phyloP scores from a whole-genome alignment of 2,329 filamentous ascomycete genomes.

The Sporothrix humicola region DNA sequence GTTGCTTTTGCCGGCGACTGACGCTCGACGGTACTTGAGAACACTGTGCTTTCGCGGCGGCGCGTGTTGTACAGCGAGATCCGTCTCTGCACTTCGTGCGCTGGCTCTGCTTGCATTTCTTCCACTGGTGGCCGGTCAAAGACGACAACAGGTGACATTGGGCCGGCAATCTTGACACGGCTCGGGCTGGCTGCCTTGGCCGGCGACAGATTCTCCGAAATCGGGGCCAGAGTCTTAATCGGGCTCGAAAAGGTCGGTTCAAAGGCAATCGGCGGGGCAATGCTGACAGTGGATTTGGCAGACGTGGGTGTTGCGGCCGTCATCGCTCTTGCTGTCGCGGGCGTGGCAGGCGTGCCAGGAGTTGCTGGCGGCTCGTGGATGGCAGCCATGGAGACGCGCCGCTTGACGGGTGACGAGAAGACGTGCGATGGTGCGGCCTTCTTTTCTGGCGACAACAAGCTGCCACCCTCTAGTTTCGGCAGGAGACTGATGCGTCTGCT shows the following conservation, averaged over 20 bases:
- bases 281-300: background rate
- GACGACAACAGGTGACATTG: slow-evolving; percentile 35
- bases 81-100: slow-evolving; percentile 44
- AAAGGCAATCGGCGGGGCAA: slow-evolving; percentile 19
- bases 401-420: slow-evolving; percentile 29
- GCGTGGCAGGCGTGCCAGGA: background rate
- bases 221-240: slow-evolving; percentile 1
- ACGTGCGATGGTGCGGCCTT: slow-evolving; percentile 40
- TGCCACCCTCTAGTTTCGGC: background rate
- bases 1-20: slow-evolving; percentile 31
- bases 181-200: background rate
- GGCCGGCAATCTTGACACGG: background rate
- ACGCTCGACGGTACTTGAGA: slow-evolving; percentile 13
- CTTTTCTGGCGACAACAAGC: slow-evolving; percentile 35
- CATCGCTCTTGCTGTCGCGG: background rate
- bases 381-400: slow-evolving; percentile 20
- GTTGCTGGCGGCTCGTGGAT: background rate
- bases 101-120: slow-evolving; percentile 38
- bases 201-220: background rate
- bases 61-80: slow-evolving; percentile 42
- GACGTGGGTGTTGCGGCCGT: background rate
- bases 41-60: slow-evolving; percentile 40
- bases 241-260: slow-evolving; percentile 30
- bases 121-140: slow-evolving; percentile 42
- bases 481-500: slow-evolving; percentile 41